These are phyloP conservation scores for Lactuca sativa DNA, from an alignment of 129 eudicot species.

Conservation along the genomic window DNA sequence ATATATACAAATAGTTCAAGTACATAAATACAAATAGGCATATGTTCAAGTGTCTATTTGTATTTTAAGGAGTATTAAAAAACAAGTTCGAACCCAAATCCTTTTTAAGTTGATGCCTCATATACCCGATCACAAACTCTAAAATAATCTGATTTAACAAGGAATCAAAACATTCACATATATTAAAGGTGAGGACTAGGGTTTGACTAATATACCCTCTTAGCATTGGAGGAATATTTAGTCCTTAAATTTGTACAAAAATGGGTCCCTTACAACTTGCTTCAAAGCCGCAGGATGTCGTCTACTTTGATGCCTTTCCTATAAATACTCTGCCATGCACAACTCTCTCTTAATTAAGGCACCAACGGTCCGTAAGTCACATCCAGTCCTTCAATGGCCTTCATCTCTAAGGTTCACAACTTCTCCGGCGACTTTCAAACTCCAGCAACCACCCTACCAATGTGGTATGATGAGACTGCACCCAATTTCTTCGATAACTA, in stretches of 20 bases:
- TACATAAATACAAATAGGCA: too few relatives aligned
- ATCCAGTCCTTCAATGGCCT: conserved; percentile 34
- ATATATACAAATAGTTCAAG: too few relatives aligned
- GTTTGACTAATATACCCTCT: conserved; percentile 31
- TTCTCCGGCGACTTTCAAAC: conserved; percentile 41
- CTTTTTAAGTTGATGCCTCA: too few relatives aligned
- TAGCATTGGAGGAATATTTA: not conserved
- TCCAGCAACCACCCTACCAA: conserved; percentile 30
- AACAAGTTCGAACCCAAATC: too few relatives aligned
- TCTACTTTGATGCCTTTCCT: conserved; percentile 25
- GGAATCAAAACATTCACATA: not conserved
- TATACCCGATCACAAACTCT: not conserved
- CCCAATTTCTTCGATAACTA: conserved; percentile 34
- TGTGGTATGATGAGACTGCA: conserved; percentile 41
- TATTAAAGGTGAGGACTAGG: not conserved
- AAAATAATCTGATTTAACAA: not conserved
- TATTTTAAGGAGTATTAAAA: too few relatives aligned
- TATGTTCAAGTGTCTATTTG: too few relatives aligned
- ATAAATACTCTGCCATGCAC: conserved; percentile 32
- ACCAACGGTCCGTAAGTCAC: conserved; percentile 6
- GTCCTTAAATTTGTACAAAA: conserved; percentile 7
- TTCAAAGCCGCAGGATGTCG: conserved; percentile 28
- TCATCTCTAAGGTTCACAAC: conserved; percentile 33
- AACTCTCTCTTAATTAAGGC: conserved; percentile 2
- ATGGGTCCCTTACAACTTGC: conserved; percentile 27